Evolutionary conservation across 495 filamentous ascomycete genomes (phyloP), one percentile per base, ranked within the genome.

Genomic region (Aspergillus heteromorphus): DNA sequence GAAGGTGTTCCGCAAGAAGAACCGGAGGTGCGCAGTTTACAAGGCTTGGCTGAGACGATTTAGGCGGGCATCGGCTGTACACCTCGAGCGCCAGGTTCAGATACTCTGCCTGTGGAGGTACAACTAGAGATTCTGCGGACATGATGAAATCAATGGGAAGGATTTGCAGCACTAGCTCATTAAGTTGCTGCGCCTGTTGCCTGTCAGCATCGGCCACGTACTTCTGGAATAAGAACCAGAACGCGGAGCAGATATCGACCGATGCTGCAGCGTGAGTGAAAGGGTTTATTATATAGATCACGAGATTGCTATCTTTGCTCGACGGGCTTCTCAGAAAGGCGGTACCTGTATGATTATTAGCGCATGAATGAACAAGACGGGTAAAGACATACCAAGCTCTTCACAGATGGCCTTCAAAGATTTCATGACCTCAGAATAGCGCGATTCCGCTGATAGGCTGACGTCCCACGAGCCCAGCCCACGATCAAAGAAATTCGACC

Each of bases 271-370:
- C 73, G 48, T 81, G 73, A 6, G 81, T 73, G 36, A 89, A 87
- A 0, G 86, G 83, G 62, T 97, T 91, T 42, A 96, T 72, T 38
- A 96, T 85, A 63, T 91, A 96, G n/a, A 97, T 74, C 16, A 97
- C 89, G 45, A 88, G 82, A 51, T 88, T 92, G 43, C 27, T 47
- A 40, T 77, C 73, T n/a, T 75, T 69, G 40, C 67, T 74, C 5
- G 75, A 64, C 4, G 73, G 53, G 8, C 72, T 65, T 53, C 75
- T 72, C 5, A 75, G 65, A 4, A 86, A 63, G 29, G 73, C 63
- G 23, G 60, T 60, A 21, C 72, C 75, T 77, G 63, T 59, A 48
- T 43, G 55, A 17, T 64, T 21, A 31, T 54, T 50, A 17, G 27
- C n/a, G 4, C 9, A n/a, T 47, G 23, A 13, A 13, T n/a, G 14